Conservation (phyloP, 2,329 filamentous ascomycete genomes). For the Emergomyces orientalis region DNA sequence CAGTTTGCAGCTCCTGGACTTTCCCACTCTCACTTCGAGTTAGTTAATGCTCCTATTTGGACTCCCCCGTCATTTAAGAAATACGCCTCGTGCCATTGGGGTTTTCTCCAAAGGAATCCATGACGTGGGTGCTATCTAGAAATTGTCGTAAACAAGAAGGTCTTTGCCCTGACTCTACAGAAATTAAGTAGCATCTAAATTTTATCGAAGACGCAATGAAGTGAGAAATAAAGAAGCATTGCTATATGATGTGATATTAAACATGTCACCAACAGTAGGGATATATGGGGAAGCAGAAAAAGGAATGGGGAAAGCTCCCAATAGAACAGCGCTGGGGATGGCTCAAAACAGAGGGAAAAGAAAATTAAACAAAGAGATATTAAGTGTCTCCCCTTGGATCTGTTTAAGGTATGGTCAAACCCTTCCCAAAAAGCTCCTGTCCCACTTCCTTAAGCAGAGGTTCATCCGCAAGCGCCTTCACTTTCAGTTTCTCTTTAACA, state of each 20-base stretch:
- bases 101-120: too few relatives aligned
- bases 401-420: slow-evolving; percentile 16
- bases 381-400: background rate
- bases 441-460: slow-evolving; percentile 47
- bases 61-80: slow-evolving; percentile 33
- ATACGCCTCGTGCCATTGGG: slow-evolving; percentile 34
- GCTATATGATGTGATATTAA: slow-evolving; percentile 3
- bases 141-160: slow-evolving; percentile 13
- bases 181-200: slow-evolving; percentile 32
- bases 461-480: slow-evolving; percentile 48
- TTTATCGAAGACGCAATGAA: slow-evolving; percentile 32
- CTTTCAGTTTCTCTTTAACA: slow-evolving; percentile 46
- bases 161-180: slow-evolving; percentile 17
- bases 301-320: background rate
- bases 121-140: too few relatives aligned
- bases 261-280: background rate
- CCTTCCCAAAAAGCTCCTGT: slow-evolving; percentile 36
- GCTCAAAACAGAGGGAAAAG: slow-evolving; percentile 24
- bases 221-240: slow-evolving; percentile 11
- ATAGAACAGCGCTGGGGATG: background rate
- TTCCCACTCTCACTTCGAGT: slow-evolving; percentile 24
- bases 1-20: slow-evolving; percentile 37
- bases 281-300: background rate
- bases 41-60: slow-evolving; percentile 35
- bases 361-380: background rate